phyloP scores from a whole-genome alignment of 1,284 basidiomycete species.

The Rhodotorula sp. region DNA sequence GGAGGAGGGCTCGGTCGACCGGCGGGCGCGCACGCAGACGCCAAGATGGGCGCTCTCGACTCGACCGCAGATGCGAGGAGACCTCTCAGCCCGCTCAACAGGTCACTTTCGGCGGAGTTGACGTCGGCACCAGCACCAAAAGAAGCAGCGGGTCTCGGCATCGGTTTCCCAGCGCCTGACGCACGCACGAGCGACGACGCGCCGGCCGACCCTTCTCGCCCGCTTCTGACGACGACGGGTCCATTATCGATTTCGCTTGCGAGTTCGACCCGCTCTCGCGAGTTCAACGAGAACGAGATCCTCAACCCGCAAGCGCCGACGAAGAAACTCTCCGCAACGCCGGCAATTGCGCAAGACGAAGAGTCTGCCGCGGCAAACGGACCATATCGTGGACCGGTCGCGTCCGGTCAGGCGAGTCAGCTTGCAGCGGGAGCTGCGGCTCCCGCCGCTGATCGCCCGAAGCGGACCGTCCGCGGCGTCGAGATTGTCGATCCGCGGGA shows the following conservation, averaged over 20 bases:
- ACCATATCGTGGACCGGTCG: background rate
- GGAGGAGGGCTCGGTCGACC: background rate
- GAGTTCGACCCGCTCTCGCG: slow-evolving; percentile 9
- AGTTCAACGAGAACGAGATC: slow-evolving; percentile 26
- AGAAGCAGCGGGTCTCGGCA: no score
- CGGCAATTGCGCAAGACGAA: slow-evolving; percentile 60
- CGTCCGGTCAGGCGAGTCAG: background rate
- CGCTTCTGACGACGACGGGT: background rate
- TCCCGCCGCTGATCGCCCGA: background rate
- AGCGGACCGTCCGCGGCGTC: slow-evolving; percentile 30
- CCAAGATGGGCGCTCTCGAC: background rate
- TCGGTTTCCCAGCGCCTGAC: no score
- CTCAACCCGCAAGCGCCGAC: slow-evolving; percentile 31
- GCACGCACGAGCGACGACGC: background rate
- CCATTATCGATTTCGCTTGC: background rate
- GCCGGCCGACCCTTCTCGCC: background rate
- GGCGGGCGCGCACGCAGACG: background rate
- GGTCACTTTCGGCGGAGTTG: no score
- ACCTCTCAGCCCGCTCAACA: background rate
- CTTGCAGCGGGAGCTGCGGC: background rate
- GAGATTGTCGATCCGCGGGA: slow-evolving; percentile 38
- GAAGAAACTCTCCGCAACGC: slow-evolving; percentile 68
- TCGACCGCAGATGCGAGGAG: background rate
- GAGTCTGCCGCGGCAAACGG: background rate
- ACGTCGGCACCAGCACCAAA: no score